A percentile compares a stretch with the other conserved stretches of the same genome.
phyloP scores from a whole-genome alignment of 345 rosid genomes.

The Euclidium syriacum region DNA sequence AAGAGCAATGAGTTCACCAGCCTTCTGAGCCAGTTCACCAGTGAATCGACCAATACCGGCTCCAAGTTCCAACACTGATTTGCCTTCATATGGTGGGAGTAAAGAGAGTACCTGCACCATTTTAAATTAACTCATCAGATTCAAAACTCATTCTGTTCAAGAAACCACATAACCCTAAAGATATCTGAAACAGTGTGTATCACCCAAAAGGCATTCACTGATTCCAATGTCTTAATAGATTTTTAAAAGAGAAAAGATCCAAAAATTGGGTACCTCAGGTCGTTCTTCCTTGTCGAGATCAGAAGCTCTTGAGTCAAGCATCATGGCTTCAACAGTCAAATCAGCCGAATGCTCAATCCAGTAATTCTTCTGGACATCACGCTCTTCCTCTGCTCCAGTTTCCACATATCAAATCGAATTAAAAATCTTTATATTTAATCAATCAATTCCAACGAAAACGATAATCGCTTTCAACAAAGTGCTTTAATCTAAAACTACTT shows the following conservation, averaged over 20 bases:
- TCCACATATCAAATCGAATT: neutral
- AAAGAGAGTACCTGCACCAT: slow-evolving; percentile 60
- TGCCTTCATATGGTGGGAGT: slow-evolving; percentile 78
- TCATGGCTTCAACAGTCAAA: slow-evolving; percentile 84
- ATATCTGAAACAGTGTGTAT: neutral
- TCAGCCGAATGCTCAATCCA: slow-evolving; percentile 78
- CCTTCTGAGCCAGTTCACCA: slow-evolving; percentile 81
- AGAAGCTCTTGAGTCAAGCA: slow-evolving; percentile 88
- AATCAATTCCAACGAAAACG: no score
- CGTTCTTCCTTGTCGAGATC: slow-evolving; percentile 98
- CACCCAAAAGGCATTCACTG: neutral
- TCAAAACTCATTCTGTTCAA: neutral
- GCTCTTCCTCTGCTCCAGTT: slow-evolving; percentile 53
- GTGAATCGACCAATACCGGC: slow-evolving; percentile 97
- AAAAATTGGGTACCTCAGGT: slow-evolving; percentile 50
- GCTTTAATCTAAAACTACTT: neutral
- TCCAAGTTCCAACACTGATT: slow-evolving; percentile 81
- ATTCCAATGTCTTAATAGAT: neutral
- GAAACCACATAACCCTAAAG: neutral
- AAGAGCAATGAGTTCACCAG: slow-evolving; percentile 70
- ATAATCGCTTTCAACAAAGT: neutral
- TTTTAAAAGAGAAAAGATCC: neutral
- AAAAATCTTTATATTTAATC: neutral
- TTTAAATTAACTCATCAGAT: neutral
- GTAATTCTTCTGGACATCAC: slow-evolving; percentile 68